phyloP scores from a whole-genome alignment of 148 eudicot species.

The Fallopia convolvulus region DNA sequence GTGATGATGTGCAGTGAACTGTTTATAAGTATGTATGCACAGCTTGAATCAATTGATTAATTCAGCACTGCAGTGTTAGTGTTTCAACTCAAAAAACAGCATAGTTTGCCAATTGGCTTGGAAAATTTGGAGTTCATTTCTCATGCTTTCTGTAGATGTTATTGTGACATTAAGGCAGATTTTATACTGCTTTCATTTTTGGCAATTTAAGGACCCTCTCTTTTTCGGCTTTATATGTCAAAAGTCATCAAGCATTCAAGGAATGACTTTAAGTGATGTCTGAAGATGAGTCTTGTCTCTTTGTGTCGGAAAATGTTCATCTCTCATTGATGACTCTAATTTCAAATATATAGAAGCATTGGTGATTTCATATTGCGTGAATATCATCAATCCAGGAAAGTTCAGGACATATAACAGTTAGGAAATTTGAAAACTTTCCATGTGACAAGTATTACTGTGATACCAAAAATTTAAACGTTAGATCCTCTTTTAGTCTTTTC shows the following conservation, averaged over 20 bases:
- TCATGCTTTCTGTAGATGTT: background rate
- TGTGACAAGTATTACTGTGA: no score
- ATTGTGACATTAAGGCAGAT: background rate
- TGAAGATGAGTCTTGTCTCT: no score
- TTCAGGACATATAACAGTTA: no score
- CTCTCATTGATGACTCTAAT: no score
- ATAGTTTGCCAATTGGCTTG: constrained; percentile 1
- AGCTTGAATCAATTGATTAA: background rate
- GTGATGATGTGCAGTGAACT: background rate
- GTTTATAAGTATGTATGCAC: constrained; percentile 6
- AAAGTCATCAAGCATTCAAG: background rate
- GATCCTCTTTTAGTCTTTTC: no score
- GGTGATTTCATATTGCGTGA: no score
- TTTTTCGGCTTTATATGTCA: background rate
- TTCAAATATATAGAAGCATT: no score
- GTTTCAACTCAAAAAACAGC: background rate
- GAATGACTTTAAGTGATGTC: background rate
- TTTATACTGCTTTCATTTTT: background rate
- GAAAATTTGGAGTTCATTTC: background rate
- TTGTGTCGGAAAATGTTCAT: no score
- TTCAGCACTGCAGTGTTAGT: background rate
- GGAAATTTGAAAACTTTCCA: no score
- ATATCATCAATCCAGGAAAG: no score
- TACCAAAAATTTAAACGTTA: no score
- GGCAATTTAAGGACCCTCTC: background rate